Percentiles rank a stretch among this genome's conserved stretches.
These are phyloP conservation scores for Pezicula neosporulosa DNA, from an alignment of 2,329 filamentous ascomycete genomes.

Conservation along the genomic window DNA sequence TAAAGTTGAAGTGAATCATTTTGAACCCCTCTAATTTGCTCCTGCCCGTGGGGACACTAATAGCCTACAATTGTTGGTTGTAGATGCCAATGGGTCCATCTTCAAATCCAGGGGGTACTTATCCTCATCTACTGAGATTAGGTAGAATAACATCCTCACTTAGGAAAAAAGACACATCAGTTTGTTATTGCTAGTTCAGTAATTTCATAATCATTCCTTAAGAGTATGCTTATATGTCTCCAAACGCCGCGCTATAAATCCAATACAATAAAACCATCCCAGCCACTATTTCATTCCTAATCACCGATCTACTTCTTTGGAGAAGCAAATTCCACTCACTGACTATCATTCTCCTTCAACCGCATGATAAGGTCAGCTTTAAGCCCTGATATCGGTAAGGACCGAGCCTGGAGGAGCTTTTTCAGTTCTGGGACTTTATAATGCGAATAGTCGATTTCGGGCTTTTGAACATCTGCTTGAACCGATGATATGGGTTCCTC, in stretches of 20 bases:
- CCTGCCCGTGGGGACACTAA: no score
- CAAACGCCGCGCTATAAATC: constrained; percentile 13
- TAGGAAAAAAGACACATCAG: no score
- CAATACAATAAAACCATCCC: not conserved
- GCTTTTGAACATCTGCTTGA: constrained; percentile 8
- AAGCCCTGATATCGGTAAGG: not conserved
- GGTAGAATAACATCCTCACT: no score
- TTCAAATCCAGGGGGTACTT: no score
- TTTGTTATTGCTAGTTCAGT: no score
- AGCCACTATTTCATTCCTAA: not conserved
- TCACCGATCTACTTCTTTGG: not conserved
- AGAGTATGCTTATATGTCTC: not conserved
- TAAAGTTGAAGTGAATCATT: no score
- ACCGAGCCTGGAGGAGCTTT: not conserved
- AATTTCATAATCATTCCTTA: no score
- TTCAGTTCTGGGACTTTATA: constrained; percentile 34
- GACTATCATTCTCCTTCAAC: not conserved
- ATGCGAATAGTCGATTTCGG: constrained; percentile 23
- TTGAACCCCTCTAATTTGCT: no score
- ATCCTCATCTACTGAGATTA: no score
- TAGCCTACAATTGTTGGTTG: no score
- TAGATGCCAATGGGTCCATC: no score
- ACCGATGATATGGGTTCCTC: constrained; percentile 16
- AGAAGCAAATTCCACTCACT: not conserved
- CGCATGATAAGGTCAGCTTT: not conserved